Evolutionary conservation across 192 early-diverging fungal genomes (phyloP).

Genomic region (Borealophlyctis nickersoniae): DNA sequence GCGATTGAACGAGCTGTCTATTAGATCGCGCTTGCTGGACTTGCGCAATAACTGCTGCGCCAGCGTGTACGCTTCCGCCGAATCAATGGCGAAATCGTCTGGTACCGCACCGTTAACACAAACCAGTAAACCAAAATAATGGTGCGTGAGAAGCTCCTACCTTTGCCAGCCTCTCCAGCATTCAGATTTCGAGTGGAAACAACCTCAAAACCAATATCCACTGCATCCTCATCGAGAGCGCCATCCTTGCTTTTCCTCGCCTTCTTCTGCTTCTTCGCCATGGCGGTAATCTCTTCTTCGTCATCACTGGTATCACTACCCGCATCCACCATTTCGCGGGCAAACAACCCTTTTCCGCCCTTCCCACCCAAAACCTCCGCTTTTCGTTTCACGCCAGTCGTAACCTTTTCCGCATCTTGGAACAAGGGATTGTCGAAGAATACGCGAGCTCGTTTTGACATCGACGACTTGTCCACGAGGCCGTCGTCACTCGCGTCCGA

Average conservation of each 20-base stretch:
- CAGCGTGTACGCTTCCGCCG: conserved; percentile 87
- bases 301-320: conserved; percentile 38
- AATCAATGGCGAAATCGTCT: conserved; percentile 70
- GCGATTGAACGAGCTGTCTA: conserved; percentile 90
- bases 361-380: background rate
- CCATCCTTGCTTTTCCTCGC: conserved; percentile 15
- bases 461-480: conserved; percentile 36
- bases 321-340: conserved; percentile 28
- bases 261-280: conserved; percentile 19
- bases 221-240: conserved; percentile 53
- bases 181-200: conserved; percentile 23
- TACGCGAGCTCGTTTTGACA: conserved; percentile 81
- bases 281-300: conserved; percentile 24
- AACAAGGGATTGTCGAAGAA: conserved; percentile 97
- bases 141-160: conserved; percentile 2
- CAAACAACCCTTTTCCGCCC: conserved; percentile 27
- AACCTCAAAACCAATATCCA: conserved; percentile 52
- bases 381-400: background rate
- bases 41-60: conserved; percentile 78
- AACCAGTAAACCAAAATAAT: conserved; percentile 14
- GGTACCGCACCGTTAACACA: too few relatives aligned
- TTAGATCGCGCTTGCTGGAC: conserved; percentile 74
- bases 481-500: conserved; percentile 42
- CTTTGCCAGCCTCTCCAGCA: background rate
- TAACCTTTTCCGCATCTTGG: conserved; percentile 51